Percentiles rank a stretch among this genome's conserved stretches.
These are phyloP conservation scores for Mortierella sp. DNA, from an alignment of 371 early-diverging fungal species.

Conservation along the genomic window DNA sequence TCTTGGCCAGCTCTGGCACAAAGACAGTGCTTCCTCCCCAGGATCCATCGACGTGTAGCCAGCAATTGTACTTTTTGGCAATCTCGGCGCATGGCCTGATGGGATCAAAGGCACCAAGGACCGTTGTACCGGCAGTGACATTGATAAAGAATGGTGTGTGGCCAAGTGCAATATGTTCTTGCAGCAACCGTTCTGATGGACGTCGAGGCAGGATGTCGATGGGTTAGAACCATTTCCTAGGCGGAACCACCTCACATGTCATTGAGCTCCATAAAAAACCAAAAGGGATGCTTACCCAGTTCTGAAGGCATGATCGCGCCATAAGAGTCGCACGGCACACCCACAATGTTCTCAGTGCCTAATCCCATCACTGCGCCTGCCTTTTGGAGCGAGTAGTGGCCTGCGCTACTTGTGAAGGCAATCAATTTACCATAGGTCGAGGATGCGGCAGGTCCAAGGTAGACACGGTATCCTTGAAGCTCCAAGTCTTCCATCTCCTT, in stretches of 20 bases:
- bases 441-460: background rate
- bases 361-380: slow-evolving; percentile 79
- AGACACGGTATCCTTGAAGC: slow-evolving; percentile 9
- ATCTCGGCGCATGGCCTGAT: slow-evolving; percentile 67
- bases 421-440: slow-evolving; percentile 63
- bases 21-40: slow-evolving; percentile 87
- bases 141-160: slow-evolving; percentile 84
- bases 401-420: slow-evolving; percentile 79
- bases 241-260: no score
- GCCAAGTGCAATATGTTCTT: slow-evolving; percentile 54
- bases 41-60: slow-evolving; percentile 89
- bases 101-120: slow-evolving; percentile 87
- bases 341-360: slow-evolving; percentile 75
- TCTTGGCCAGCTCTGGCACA: slow-evolving; percentile 52
- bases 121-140: slow-evolving; percentile 90
- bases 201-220: background rate
- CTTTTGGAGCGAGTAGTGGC: slow-evolving; percentile 87
- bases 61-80: slow-evolving; percentile 73
- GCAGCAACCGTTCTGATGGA: slow-evolving; percentile 61
- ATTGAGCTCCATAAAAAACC: background rate
- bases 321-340: slow-evolving; percentile 71
- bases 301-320: slow-evolving; percentile 73
- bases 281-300: slow-evolving; percentile 57
- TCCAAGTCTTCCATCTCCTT: slow-evolving; percentile 12
- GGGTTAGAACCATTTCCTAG: background rate